Evolutionary conservation across 1,139 yeast genomes (phyloP), one percentile per base, ranked within the genome.

Genomic region (Kurtzmaniella quercitrusa): DNA sequence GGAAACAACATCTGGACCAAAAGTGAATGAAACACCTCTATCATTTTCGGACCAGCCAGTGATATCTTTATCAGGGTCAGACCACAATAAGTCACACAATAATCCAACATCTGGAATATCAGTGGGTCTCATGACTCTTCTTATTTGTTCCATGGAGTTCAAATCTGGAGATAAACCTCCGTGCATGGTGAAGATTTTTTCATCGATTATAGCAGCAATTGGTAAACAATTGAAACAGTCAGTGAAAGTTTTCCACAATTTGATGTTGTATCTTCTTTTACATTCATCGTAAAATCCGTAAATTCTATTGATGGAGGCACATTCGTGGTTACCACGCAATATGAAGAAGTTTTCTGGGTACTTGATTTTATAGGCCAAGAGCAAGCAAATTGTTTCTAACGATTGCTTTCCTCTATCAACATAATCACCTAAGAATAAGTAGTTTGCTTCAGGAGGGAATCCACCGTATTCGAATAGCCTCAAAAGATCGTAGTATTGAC

Each of bases 391-490:
- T 15, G 98, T 91, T 68, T 91, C 98, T 56, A 91, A 73, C 31
- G 96, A 87, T 72, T 91, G 98, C 65, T 90, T 91, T 58, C 98
- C 98, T 76, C 98, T 84, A 73, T 91, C 98, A 54, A 91, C 98
- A 62, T 91, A 91, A 70, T 91, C 98, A 51, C 98, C 98, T 50
- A 93, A 72, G 63, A 93, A 93, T 58, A 91, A 75, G 68, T 91
- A 91, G 70, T 91, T 91, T 25, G 97, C 95, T 66, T 90, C 96
- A n/a, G 98, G 98, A 3, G 98, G 98, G 75, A 91, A 93, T 5
- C 98, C 98, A 55, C 98, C 98, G 62, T 91, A 90, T 71, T 93
- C 98, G 61, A 93, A 91, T 57, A 93, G 79, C 68, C 98, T 85
- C 65, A 93, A 78, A 60, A 93, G 78, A 69, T 93, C 98, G 62